Base-by-base conservation (phyloP, 1,284 basidiomycete species). In the Termitomyces sp. region DNA sequence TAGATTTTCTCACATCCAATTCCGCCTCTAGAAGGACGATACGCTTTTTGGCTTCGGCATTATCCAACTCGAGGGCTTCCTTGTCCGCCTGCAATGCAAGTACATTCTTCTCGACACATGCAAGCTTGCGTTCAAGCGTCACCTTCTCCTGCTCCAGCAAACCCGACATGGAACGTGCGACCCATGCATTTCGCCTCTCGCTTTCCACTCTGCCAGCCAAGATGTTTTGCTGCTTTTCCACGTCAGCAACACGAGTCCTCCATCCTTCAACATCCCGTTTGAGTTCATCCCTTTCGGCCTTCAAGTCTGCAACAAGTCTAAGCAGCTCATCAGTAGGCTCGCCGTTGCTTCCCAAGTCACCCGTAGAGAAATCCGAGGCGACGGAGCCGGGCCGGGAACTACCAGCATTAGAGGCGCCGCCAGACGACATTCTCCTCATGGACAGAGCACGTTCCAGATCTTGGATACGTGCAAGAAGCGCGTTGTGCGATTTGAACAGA, bases 401-500 rank as follows among this genome's bases (percentile, higher is more conserved):
- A 19, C 59, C 62, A 50, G 67, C 70, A 47, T 62, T 62, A 21
- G 70, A 67, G 57, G 59, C 65, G 8, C 65, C 64, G 53, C 62
- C 62, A 58, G 71, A 69, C 41, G 73, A 70, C 57, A 65, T 64
- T 40, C 78, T 71, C 50, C 78, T 73, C 59, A 71, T 70, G 45
- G 79, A 79, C 39, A 92, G 71, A 15, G 84, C 82, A 56, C 81
- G 80, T 67, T 92, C 88, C 58, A 92, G 74, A 62, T 90, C 88
- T 53, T 83, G 82, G 68, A 91, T 90, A 58, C 89, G 83, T 61
- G 84, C 79, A 58, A 91, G 77, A 58, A 92, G 82, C 49, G 88
- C 80, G 58, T 86, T 82, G 72, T 92, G 89, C 56, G 85, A 87
- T 66, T 88, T 86, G 70, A 85, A 82, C 67, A 90, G 78, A 81